Evolutionary conservation across 495 filamentous ascomycete species (phyloP), one percentile per base, ranked within the genome.

Genomic region (Penicillium bovifimosum): DNA sequence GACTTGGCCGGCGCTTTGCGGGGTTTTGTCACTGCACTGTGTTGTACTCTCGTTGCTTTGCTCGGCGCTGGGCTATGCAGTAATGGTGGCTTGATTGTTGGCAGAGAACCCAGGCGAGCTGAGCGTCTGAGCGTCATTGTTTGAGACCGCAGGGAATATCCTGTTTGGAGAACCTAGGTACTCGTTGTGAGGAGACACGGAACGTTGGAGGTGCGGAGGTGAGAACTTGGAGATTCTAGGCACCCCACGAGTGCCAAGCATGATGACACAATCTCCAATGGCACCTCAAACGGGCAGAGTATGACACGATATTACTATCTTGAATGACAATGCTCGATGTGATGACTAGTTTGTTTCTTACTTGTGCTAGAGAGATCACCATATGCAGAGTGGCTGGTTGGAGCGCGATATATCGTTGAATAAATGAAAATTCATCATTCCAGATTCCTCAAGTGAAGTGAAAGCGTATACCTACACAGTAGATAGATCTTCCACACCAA

Each of bases 51-150:
- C 29, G 50, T 56, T 47, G 44, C 40, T 50, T 62, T 65, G 33
- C 50, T 61, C 13, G 55, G 52, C 40, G 57, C 50, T 26, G 60
- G 53, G 35, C 8, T 61, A 34, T 58, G 76, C 75, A 53, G 67
- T 71, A 63, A 69, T 67, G 18, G 75, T 69, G 60, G 45, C 16
- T 50, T 51, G 41, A 40, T 47, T 16, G 58, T 55, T 42, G 70
- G 63, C 24, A 72, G 61, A 27, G 76, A 72, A 47, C 76, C 76
- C 43, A 86, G 60, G 31, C 83, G 77, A 13, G 79, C 72, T 14
- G 82, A 86, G 47, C 81, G 75, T 50, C 84, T 73, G 26, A 79
- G 70, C 46, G 80, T 71, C 81, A 85, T 82, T 50, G 52, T 58
- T 36, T 17, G 6, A 14, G 7, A 14, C 8, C 7, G 11, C 13